Evolutionary conservation across 2,329 filamentous ascomycete genomes (phyloP), one percentile per base, ranked within the genome.

Genomic region (Ophiostoma himal-ulmi): DNA sequence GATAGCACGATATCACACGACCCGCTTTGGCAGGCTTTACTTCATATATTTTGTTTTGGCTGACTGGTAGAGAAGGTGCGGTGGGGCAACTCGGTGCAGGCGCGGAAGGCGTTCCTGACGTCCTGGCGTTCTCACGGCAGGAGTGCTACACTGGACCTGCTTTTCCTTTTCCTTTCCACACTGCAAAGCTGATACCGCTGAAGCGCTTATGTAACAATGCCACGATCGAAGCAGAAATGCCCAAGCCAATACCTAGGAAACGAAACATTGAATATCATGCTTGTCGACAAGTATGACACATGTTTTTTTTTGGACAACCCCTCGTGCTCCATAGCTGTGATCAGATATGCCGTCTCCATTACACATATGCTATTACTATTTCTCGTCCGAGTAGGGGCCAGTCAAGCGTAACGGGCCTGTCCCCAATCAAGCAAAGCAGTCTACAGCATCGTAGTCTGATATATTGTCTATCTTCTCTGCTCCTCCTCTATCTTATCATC

Each of bases 321-420:
- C 52, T 57, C 52, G 22, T 11, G 52, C 52, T 57, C 52, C 20
- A 57, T 57, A 48, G 44, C 17, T 48, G 44, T 17, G 52, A 22
- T 57, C 52, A 57, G 52, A 57, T 57, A 57, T 57, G 52, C 52
- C 22, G 52, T 57, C 52, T 57, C 52, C 52, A 57, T 57, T 22
- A 57, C 52, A 57, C 5, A 57, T 57, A 22, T 26, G 52, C 22
- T 57, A 57, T 57, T 57, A 57, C 52, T 26, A 57, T 30, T 30
- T 11, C 52, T 57, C 52, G 52, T 26, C 52, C 22, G 14, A 13
- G 52, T 57, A 57, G 52, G 52, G 52, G 52, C 22, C 52, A 22
- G 48, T n/a, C 48, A 57, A 57, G 52, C 22, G n/a, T 22, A 57
- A 48, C 13, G 52, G 52, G 22, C 52, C 52, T 22, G 52, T 57